These are phyloP conservation scores for Ascochyta koolunga DNA, from an alignment of 2,329 filamentous ascomycete species.

Conservation along the genomic window DNA sequence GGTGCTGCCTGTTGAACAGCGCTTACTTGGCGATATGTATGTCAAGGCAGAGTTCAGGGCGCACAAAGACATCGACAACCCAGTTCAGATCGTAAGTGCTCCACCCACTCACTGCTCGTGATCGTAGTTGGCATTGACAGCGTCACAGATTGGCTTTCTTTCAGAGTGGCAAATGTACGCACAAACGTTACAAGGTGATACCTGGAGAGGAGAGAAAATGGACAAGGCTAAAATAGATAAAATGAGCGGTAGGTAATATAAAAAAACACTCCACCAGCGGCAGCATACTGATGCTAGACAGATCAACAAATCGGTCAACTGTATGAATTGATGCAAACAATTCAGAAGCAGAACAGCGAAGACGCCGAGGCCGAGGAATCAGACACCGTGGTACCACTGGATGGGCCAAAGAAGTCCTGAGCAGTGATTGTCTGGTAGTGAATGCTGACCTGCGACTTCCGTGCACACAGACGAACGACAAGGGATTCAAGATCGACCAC, in stretches of 20 bases:
- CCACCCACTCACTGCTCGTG: background rate
- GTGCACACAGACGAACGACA: slow-evolving; percentile 18
- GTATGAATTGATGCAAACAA: slow-evolving; percentile 91
- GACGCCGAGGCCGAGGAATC: slow-evolving; percentile 50
- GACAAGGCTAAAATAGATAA: slow-evolving; percentile 85
- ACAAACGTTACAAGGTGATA: slow-evolving; percentile 85
- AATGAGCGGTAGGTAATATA: slow-evolving; percentile 77
- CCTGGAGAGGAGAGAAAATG: slow-evolving; percentile 83
- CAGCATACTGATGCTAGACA: slow-evolving; percentile 45
- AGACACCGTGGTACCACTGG: slow-evolving; percentile 33
- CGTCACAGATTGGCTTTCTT: slow-evolving; percentile 84
- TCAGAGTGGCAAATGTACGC: slow-evolving; percentile 97
- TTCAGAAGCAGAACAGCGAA: slow-evolving; percentile 60
- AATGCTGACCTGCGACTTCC: slow-evolving; percentile 10
- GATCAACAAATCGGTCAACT: slow-evolving; percentile 93
- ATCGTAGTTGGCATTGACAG: slow-evolving; percentile 9
- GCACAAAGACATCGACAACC: slow-evolving; percentile 84
- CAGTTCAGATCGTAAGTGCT: slow-evolving; percentile 79
- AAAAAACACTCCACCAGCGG: too few species aligned
- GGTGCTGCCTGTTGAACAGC: slow-evolving; percentile 73
- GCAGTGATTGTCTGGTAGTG: slow-evolving; percentile 27
- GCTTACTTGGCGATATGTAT: slow-evolving; percentile 88
- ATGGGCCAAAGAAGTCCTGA: slow-evolving; percentile 39
- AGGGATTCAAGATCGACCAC: slow-evolving; percentile 15
- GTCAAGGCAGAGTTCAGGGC: slow-evolving; percentile 90